phyloP scores from a whole-genome alignment of 768 basidiomycete genomes.

The Rhodocollybia butyracea region DNA sequence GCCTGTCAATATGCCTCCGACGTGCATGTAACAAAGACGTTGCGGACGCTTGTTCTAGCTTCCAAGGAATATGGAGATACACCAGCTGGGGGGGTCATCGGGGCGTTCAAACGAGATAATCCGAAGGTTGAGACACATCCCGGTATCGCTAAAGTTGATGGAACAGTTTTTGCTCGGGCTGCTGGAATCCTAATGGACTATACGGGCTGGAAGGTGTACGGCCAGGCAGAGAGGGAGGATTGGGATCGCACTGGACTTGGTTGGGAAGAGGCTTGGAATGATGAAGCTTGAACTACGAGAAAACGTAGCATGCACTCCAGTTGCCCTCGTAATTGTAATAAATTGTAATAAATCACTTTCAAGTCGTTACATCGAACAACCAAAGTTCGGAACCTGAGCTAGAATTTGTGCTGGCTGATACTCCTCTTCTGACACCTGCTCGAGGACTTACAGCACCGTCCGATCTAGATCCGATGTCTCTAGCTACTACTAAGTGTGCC shows the following conservation, averaged over 20 bases:
- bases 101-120: conserved; percentile 31
- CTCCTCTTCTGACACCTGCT: too few relatives aligned
- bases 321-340: too few relatives aligned
- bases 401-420: too few relatives aligned
- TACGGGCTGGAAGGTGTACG: conserved; percentile 53
- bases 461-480: too few relatives aligned
- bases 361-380: too few relatives aligned
- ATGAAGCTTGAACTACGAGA: conserved; percentile 28
- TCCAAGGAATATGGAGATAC: conserved; percentile 44
- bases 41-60: conserved; percentile 49
- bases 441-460: too few relatives aligned
- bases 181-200: conserved; percentile 55
- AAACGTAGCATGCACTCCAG: too few relatives aligned
- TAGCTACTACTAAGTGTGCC: too few relatives aligned
- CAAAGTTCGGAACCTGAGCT: too few relatives aligned
- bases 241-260: conserved; percentile 61
- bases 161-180: conserved; percentile 53
- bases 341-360: too few relatives aligned
- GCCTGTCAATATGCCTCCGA: conserved; percentile 47
- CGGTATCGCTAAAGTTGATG: conserved; percentile 45
- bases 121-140: conserved; percentile 37
- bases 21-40: conserved; percentile 46
- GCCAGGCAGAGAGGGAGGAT: conserved; percentile 37
- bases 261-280: conserved; percentile 59
- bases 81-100: conserved; percentile 35